Evolutionary conservation across 305 asterid species (phyloP).

Genomic region (Petunia hybrid): DNA sequence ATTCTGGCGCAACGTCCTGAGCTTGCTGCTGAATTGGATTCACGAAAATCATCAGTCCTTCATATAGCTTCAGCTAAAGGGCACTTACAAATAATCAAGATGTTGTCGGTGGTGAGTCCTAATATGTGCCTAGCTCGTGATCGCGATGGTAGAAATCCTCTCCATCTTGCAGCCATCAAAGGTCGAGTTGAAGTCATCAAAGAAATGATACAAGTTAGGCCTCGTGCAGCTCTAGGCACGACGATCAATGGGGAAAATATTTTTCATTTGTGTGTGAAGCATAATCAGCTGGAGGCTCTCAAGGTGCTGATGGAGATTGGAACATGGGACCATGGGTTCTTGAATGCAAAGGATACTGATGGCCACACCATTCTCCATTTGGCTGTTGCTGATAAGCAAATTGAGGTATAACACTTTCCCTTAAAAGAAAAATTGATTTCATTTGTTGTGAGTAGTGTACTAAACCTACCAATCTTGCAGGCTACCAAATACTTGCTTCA

Average conservation of each 20-base stretch:
- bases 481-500: constrained; percentile 36
- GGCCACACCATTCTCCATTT: constrained; percentile 45
- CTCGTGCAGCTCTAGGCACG: constrained; percentile 41
- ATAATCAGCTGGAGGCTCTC: constrained; percentile 48
- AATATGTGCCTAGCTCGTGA: constrained; percentile 41
- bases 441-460: neutral
- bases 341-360: constrained; percentile 44
- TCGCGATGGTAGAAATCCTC: constrained; percentile 46
- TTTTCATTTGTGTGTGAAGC: constrained; percentile 50
- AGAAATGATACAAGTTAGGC: constrained; percentile 41
- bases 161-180: constrained; percentile 54
- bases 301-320: constrained; percentile 38
- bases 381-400: constrained; percentile 51
- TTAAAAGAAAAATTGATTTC: neutral
- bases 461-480: constrained; percentile 35
- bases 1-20: constrained; percentile 36
- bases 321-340: constrained; percentile 37
- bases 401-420: constrained; percentile 40
- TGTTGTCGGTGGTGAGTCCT: constrained; percentile 37
- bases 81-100: constrained; percentile 34
- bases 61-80: constrained; percentile 56
- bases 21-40: constrained; percentile 38
- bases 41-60: constrained; percentile 45
- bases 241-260: constrained; percentile 43
- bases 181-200: constrained; percentile 43